phyloP scores from a whole-genome alignment of 176 grass and related monocot species.

The Hsuehochloa calcarea region DNA sequence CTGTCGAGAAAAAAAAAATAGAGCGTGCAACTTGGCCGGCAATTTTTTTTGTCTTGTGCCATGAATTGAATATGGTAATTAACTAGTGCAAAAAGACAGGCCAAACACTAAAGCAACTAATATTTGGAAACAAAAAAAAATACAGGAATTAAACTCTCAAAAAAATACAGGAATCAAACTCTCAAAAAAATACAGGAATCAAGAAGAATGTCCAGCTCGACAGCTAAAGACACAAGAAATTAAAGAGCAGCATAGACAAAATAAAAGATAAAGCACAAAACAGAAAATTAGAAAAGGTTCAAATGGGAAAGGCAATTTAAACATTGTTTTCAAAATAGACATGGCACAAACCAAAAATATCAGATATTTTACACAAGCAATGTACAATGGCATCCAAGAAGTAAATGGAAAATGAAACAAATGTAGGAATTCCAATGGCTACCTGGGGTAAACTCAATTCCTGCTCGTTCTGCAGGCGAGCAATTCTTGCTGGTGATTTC shows the following conservation, averaged over 20 bases:
- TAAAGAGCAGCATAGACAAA: neutral
- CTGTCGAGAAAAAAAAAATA: neutral
- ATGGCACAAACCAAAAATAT: neutral
- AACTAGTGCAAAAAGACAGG: neutral
- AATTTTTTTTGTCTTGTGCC: neutral
- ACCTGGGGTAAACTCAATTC: slow-evolving; percentile 91
- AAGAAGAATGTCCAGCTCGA: neutral
- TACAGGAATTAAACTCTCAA: neutral
- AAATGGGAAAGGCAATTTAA: neutral
- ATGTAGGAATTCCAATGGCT: neutral
- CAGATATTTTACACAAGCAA: neutral
- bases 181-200: neutral
- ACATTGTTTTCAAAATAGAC: neutral
- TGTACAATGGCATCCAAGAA: slow-evolving; percentile 13
- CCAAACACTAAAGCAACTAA: neutral
- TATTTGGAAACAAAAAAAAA: neutral
- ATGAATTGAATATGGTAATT: neutral
- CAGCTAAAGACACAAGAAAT: neutral
- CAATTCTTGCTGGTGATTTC: slow-evolving; percentile 93
- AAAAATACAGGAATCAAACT: neutral
- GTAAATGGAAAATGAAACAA: slow-evolving; percentile 13
- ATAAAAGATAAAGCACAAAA: neutral
- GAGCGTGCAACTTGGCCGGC: neutral
- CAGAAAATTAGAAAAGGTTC: neutral
- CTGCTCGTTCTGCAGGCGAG: slow-evolving; percentile 85